Evolutionary conservation across 768 basidiomycete genomes (phyloP), one percentile per base, ranked within the genome.

Genomic region (Calocybe cyanea): DNA sequence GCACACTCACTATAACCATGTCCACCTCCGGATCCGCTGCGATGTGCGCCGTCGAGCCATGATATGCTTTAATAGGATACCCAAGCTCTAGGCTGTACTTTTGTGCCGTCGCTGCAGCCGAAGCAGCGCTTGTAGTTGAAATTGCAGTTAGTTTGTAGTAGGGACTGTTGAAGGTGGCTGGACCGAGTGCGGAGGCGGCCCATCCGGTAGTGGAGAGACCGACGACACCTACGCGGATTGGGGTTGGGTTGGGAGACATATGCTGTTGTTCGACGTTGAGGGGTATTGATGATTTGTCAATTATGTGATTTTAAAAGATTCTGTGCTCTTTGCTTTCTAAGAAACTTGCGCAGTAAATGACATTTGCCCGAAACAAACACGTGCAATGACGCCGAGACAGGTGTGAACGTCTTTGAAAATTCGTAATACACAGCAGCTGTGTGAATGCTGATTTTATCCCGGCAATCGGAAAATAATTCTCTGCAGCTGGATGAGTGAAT

Each of bases 1-100:
- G 65, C 17, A 73, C 65, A 13, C 64, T 41, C 1, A 70, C 63
- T 0, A 56, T 63, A 21, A 73, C 61, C 17, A 72, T 44, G 44
- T 69, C 67, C 20, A 73, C 62, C 20, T 70, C 59, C 0, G 64
- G 59, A 41, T 73, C 69, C 3, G 48, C 45, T 0, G 67, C 64
- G 25, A 73, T 58, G n/a, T 49, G 35, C 2, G 57, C 49, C 8
- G 61, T 52, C 21, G 52, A 48, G 4, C 70, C 69, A 33, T 63
- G 54, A 50, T 65, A 71, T 0, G 63, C 53, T 40, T 65, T 68
- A 44, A 71, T 59, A 2, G 49, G 32, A 33, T 59, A 52, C 2
- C 60, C 62, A 6, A 51, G 25, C 42, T 54, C 41, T 17, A 54
- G 46, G 4, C 57, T 47, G 45, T 69, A 62, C 38, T 67, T 64